phyloP scores from a whole-genome alignment of 2,329 filamentous ascomycete species.

The Neonectria ditissima region DNA sequence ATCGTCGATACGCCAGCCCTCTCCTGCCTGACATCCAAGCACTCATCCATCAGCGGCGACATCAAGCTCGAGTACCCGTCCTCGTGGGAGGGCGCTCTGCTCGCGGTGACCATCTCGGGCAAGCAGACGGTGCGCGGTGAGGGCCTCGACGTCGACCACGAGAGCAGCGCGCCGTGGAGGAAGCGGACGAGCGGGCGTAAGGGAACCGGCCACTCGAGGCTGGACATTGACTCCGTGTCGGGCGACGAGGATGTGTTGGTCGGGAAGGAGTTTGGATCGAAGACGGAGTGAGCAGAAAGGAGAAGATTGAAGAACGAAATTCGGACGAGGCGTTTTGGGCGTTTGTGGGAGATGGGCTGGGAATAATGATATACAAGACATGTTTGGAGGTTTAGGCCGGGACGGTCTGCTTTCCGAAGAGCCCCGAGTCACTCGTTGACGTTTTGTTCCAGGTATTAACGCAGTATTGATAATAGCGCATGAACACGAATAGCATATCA shows the following conservation, averaged over 20 bases:
- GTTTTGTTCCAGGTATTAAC: not conserved
- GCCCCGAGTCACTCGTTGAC: conserved; percentile 12
- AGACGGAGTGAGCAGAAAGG: not conserved
- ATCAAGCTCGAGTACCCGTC: conserved; percentile 59
- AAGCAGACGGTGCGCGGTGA: conserved; percentile 55
- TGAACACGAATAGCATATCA: conserved; percentile 2
- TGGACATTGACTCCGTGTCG: conserved; percentile 49
- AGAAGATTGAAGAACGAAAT: conserved; percentile 15
- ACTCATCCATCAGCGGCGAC: conserved; percentile 59
- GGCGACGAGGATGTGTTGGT: conserved; percentile 46
- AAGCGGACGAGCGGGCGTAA: conserved; percentile 54
- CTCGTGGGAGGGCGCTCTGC: conserved; percentile 62
- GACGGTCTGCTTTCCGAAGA: not conserved
- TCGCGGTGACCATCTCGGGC: conserved; percentile 56
- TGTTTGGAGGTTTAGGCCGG: not conserved
- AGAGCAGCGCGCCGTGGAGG: conserved; percentile 48
- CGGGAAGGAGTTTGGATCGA: conserved; percentile 30
- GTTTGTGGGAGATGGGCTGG: not conserved
- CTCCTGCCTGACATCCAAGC: conserved; percentile 53
- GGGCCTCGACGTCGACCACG: conserved; percentile 54
- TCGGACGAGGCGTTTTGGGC: not conserved
- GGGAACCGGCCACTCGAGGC: conserved; percentile 53
- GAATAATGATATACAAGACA: not conserved
- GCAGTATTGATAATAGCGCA: conserved; percentile 8
- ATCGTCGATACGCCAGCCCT: conserved; percentile 38